Conservation (phyloP, 108 stramenopile species). For the Licmophora abbreviata region DNA sequence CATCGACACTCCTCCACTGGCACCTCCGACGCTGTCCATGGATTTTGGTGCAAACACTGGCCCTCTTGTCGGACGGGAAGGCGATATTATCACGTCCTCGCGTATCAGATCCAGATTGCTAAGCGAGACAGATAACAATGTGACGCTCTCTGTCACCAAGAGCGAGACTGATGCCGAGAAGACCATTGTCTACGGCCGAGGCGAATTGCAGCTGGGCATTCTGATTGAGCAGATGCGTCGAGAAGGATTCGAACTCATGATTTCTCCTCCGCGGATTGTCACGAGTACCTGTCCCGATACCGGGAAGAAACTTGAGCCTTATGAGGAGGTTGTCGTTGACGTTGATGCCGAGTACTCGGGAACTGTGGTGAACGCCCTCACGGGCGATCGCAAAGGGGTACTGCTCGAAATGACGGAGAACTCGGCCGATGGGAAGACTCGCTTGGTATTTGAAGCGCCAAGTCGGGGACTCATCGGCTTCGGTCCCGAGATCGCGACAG, state of each 20-base stretch:
- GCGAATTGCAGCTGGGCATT: conserved; percentile 93
- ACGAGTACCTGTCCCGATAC: conserved; percentile 59
- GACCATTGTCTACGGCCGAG: conserved; percentile 63
- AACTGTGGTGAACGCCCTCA: conserved; percentile 81
- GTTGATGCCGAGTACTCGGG: conserved; percentile 84
- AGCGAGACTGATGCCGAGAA: conserved; percentile 61
- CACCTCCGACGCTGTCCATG: conserved; percentile 93
- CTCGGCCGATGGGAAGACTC: conserved; percentile 68
- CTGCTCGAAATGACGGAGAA: conserved; percentile 76
- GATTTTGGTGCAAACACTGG: conserved; percentile 96
- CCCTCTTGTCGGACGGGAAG: conserved; percentile 92
- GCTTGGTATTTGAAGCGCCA: conserved; percentile 89
- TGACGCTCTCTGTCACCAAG: conserved; percentile 73
- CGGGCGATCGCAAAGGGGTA: conserved; percentile 87
- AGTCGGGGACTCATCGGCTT: conserved; percentile 94
- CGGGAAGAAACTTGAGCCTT: conserved; percentile 83
- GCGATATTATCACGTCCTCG: conserved; percentile 79
- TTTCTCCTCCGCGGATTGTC: conserved; percentile 90
- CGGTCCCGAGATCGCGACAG: conserved; percentile 82
- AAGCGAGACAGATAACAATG: conserved; percentile 92
- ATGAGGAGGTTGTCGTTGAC: conserved; percentile 92
- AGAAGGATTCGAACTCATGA: conserved; percentile 94
- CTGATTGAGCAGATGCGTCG: conserved; percentile 96
- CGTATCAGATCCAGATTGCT: conserved; percentile 82
- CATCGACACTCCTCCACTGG: conserved; percentile 80